Percentiles rank a stretch among this genome's conserved stretches.
These are phyloP conservation scores for Jatropha podagrica DNA, from an alignment of 441 rosid genomes.

Conservation along the genomic window DNA sequence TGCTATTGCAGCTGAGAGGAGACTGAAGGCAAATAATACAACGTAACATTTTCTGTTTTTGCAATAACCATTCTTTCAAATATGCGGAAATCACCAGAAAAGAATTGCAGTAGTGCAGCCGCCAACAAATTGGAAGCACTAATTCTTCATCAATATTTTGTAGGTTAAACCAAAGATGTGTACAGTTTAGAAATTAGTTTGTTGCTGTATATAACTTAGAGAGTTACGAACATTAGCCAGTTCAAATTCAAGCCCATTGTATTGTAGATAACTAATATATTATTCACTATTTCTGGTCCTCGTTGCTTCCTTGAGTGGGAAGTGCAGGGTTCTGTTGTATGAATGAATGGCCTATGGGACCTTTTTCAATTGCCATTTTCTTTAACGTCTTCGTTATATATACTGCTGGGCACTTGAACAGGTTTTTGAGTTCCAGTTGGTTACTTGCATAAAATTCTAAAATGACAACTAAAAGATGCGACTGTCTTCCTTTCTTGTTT, in stretches of 20 bases:
- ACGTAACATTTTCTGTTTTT: conserved; percentile 7
- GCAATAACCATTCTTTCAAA: neutral
- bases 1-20: conserved; percentile 88
- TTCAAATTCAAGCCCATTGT: neutral
- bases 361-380: too few relatives aligned
- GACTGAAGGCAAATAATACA: conserved; percentile 42
- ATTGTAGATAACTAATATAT: neutral
- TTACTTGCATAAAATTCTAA: neutral
- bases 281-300: neutral
- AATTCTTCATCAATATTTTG: neutral
- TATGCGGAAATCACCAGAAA: neutral
- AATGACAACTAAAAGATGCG: too few relatives aligned
- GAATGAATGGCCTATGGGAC: too few relatives aligned
- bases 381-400: too few relatives aligned
- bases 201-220: neutral
- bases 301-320: too few relatives aligned
- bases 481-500: too few relatives aligned
- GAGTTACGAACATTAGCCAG: neutral
- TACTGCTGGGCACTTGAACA: neutral
- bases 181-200: neutral
- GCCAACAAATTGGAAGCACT: neutral
- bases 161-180: neutral
- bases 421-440: neutral
- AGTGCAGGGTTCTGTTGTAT: too few relatives aligned
- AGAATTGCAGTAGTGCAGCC: neutral